phyloP scores from a whole-genome alignment of 768 basidiomycete species.

The Coprinopsis marcescibilis region DNA sequence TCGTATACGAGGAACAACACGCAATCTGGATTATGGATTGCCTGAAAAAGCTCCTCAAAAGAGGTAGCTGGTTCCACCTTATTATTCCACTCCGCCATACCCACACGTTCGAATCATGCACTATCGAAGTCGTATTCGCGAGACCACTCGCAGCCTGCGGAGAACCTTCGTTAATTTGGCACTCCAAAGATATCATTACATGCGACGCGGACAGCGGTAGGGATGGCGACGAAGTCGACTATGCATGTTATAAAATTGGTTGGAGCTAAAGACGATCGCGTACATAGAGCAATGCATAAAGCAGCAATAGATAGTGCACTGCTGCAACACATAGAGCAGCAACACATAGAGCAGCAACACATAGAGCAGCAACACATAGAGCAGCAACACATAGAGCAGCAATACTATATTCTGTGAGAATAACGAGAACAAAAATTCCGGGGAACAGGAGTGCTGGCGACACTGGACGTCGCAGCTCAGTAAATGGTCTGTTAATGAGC shows the following conservation, averaged over 20 bases:
- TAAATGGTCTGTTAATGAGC: too few relatives aligned
- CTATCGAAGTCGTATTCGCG: constrained; percentile 52
- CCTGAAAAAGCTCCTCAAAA: constrained; percentile 43
- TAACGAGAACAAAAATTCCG: too few relatives aligned
- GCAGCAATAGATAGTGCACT: too few relatives aligned
- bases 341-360: too few relatives aligned
- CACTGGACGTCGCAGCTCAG: too few relatives aligned
- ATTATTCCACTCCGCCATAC: constrained; percentile 72
- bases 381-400: too few relatives aligned
- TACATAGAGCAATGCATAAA: too few relatives aligned
- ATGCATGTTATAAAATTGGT: constrained; percentile 66
- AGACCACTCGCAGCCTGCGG: constrained; percentile 7
- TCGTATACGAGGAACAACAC: constrained; percentile 71
- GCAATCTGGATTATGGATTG: constrained; percentile 65
- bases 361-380: too few relatives aligned
- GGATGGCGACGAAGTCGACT: constrained; percentile 51
- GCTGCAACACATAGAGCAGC: too few relatives aligned
- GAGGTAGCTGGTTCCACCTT: constrained; percentile 51
- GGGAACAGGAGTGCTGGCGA: too few relatives aligned
- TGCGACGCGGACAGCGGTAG: constrained; percentile 43
- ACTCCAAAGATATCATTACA: constrained; percentile 47
- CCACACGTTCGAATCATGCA: constrained; percentile 51
- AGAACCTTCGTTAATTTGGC: constrained; percentile 35
- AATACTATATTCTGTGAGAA: too few relatives aligned
- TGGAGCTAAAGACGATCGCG: too few relatives aligned